Evolutionary conservation across 768 basidiomycete genomes (phyloP).

Genomic region (Cyclocybe cylindracea): DNA sequence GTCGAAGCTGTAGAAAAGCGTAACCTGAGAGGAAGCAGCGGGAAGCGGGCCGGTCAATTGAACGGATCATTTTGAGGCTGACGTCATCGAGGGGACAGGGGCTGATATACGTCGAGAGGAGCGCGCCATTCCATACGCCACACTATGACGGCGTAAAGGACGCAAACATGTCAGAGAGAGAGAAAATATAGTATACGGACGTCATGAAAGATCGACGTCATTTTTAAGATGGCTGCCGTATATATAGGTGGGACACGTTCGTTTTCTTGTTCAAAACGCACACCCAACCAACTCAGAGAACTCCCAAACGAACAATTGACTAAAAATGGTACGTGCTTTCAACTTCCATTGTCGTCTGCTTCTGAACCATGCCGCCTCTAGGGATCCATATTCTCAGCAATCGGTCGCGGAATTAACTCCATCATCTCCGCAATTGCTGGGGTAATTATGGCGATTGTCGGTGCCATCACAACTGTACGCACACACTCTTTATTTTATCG

Average conservation of each 20-base stretch:
- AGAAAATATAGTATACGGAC: neutral
- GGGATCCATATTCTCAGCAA: slow-evolving; percentile 68
- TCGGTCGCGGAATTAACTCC: slow-evolving; percentile 58
- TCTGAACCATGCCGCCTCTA: slow-evolving; percentile 19
- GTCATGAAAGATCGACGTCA: slow-evolving; percentile 3
- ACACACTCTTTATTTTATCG: neutral
- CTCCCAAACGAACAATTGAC: too few relatives aligned
- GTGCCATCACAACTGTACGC: slow-evolving; percentile 60
- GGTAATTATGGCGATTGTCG: slow-evolving; percentile 61
- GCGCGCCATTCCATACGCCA: neutral
- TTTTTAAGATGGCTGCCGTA: neutral
- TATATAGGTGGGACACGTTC: too few relatives aligned
- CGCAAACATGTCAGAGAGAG: neutral
- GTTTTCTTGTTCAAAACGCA: too few relatives aligned
- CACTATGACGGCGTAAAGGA: slow-evolving; percentile 1
- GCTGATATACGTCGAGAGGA: neutral
- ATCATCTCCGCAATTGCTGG: slow-evolving; percentile 61
- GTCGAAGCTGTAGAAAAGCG: too few relatives aligned
- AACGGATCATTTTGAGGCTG: too few relatives aligned
- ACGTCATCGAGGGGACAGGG: too few relatives aligned
- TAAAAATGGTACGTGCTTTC: slow-evolving; percentile 2
- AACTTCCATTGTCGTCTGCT: neutral
- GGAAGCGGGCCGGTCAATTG: too few relatives aligned
- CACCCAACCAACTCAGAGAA: too few relatives aligned
- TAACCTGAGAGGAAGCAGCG: too few relatives aligned